Conservation (phyloP, 2,329 filamentous ascomycete species). For the Orbilia ellipsospora region DNA sequence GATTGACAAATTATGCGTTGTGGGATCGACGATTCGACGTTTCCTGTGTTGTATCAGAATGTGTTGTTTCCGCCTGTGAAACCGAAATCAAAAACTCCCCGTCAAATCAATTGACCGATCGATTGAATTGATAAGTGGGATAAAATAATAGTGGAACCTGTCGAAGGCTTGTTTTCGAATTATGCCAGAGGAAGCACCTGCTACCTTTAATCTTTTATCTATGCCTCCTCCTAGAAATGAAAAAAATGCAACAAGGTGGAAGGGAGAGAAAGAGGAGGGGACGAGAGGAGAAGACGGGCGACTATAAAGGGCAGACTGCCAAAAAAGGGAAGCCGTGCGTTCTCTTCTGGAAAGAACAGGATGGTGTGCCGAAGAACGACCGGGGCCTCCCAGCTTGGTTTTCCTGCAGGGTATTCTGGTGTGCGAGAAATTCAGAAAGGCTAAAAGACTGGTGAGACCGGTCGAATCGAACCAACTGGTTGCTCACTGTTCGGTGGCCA, state of each 20-base stretch:
- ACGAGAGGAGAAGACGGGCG: constrained; percentile 11
- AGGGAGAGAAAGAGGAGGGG: constrained; percentile 17
- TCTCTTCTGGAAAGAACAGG: constrained; percentile 50
- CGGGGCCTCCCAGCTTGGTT: constrained; percentile 46
- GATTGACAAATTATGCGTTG: constrained; percentile 32
- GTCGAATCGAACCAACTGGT: background rate
- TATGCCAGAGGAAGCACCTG: constrained; percentile 37
- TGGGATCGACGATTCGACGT: constrained; percentile 17
- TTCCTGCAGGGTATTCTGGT: constrained; percentile 41
- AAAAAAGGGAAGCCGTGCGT: constrained; percentile 48
- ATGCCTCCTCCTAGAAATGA: constrained; percentile 29
- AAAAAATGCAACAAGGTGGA: constrained; percentile 11
- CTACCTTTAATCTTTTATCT: constrained; percentile 27
- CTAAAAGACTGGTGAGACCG: constrained; percentile 42
- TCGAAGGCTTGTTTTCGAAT: constrained; percentile 36
- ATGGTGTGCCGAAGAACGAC: constrained; percentile 47
- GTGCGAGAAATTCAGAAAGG: constrained; percentile 15
- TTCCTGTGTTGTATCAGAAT: constrained; percentile 15
- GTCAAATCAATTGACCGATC: constrained; percentile 47
- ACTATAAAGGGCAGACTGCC: constrained; percentile 51
- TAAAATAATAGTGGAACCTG: constrained; percentile 7
- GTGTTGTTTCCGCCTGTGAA: constrained; percentile 54
- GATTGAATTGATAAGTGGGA: constrained; percentile 1
- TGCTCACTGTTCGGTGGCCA: no score
- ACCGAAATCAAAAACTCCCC: constrained; percentile 32